phyloP scores from a whole-genome alignment of 257 asterid species.

The Linaria vulgaris region DNA sequence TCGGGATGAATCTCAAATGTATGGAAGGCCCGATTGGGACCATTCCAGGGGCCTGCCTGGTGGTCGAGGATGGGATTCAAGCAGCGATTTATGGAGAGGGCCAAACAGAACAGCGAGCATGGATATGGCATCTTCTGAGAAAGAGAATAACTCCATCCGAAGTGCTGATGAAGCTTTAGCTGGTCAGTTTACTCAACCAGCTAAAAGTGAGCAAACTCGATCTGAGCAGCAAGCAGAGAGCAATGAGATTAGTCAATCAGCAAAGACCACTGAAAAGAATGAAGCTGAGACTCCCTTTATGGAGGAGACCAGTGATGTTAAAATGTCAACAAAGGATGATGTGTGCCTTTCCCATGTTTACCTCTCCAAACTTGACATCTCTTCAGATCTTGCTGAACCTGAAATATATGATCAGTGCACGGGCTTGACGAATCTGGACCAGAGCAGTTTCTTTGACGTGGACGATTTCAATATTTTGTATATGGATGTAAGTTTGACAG shows the following conservation, averaged over 20 bases:
- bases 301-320: conserved; percentile 34
- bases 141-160: conserved; percentile 49
- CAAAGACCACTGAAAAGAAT: conserved; percentile 41
- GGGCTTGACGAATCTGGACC: conserved; percentile 44
- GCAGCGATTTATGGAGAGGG: conserved; percentile 72
- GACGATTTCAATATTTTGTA: conserved; percentile 47
- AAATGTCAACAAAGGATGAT: conserved; percentile 48
- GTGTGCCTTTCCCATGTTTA: conserved; percentile 42
- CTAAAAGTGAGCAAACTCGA: conserved; percentile 45
- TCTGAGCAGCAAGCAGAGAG: conserved; percentile 51
- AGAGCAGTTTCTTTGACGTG: conserved; percentile 33
- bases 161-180: conserved; percentile 48
- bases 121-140: conserved; percentile 58
- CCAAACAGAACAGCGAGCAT: conserved; percentile 50
- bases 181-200: conserved; percentile 45
- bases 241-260: conserved; percentile 37
- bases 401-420: conserved; percentile 63
- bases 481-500: conserved; percentile 59
- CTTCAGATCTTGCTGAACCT: conserved; percentile 77
- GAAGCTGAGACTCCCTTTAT: conserved; percentile 35
- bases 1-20: conserved; percentile 76
- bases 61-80: conserved; percentile 59
- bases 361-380: conserved; percentile 81
- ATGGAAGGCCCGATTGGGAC: conserved; percentile 89
- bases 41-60: conserved; percentile 48